Evolutionary conservation across 192 early-diverging fungal genomes (phyloP), one percentile per base, ranked within the genome.

Genomic region (Podila epigama): DNA sequence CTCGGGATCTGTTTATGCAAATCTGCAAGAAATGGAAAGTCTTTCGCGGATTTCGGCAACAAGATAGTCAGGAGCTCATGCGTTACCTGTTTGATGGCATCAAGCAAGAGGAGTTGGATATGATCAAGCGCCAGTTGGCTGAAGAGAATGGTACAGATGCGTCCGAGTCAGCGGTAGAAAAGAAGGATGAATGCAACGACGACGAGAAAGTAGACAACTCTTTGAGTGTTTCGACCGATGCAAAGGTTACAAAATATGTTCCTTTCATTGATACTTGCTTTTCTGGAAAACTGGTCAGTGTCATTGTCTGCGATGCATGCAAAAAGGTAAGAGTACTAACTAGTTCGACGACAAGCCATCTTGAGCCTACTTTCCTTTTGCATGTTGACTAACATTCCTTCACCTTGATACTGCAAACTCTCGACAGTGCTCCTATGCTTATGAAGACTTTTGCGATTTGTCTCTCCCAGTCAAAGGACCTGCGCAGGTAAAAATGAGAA

Each of bases 41-140:
- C 18, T 92, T 92, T 62, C 81, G 79, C 5, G 70, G 69, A 20
- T 84, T 80, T 58, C 53, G 79, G 4, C 91, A 92, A 75, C 90
- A 92, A 65, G 91, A 92, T 63, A 84, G 83, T 34, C 91, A 92
- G 42, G 91, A 92, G 68, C 69, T 92, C 27, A 75, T 92, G 70
- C 81, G 91, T 15, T 80, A 84, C 34, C 66, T 92, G 29, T 60
- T 92, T 59, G 90, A 89, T 56, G 87, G 77, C 5, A 70, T 92
- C 4, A 77, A 79, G 57, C 81, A 85, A 15, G 91, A 92, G 63
- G 86, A 87, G 37, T 9, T 70, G 31, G 66, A 71, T 52, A 37
- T 77, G 60, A 68, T 77, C 66, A 77, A 77, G 51, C 41, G 66
- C 1, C 65, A 68, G 27, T 33, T 68, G 9, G 52, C 72, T 27